phyloP scores from a whole-genome alignment of 1,284 basidiomycete genomes.

The Malassezia arunalokei region DNA sequence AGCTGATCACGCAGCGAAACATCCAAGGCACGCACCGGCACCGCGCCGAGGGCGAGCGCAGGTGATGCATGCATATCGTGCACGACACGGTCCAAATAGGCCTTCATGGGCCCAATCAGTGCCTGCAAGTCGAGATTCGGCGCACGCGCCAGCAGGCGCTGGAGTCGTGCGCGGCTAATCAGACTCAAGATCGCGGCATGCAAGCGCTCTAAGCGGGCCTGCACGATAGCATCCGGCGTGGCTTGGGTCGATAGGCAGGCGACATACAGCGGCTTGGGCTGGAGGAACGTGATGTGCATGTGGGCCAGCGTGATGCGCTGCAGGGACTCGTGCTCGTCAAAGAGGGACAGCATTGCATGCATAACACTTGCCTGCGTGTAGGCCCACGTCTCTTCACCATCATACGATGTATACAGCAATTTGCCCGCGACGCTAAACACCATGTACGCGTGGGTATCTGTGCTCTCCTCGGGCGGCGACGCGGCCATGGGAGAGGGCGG shows the following conservation, averaged over 20 bases:
- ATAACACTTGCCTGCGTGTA: conserved; percentile 71
- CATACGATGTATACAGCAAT: neutral
- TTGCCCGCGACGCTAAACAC: conserved; percentile 10
- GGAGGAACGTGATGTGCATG: conserved; percentile 70
- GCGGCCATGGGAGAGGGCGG: neutral
- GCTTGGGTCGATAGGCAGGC: conserved; percentile 80
- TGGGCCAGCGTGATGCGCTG: conserved; percentile 19
- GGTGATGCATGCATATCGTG: conserved; percentile 23
- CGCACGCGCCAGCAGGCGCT: conserved; percentile 69
- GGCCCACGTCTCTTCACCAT: neutral
- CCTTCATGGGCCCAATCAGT: conserved; percentile 60
- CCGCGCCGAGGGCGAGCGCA: conserved; percentile 51
- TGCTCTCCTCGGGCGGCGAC: neutral
- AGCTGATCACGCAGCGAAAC: conserved; percentile 51
- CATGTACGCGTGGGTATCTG: neutral
- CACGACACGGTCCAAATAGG: conserved; percentile 26
- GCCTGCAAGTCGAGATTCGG: conserved; percentile 83
- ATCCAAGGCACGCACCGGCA: conserved; percentile 68
- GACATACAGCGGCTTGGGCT: conserved; percentile 77
- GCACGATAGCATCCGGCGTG: conserved; percentile 78
- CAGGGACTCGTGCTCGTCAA: conserved; percentile 37
- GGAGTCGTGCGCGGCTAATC: conserved; percentile 70
- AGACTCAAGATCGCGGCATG: conserved; percentile 84
- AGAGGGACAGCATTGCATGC: conserved; percentile 74
- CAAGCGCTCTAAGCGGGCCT: conserved; percentile 83